Evolutionary conservation across 129 eudicot species (phyloP).

Genomic region (Artemisia argyi): DNA sequence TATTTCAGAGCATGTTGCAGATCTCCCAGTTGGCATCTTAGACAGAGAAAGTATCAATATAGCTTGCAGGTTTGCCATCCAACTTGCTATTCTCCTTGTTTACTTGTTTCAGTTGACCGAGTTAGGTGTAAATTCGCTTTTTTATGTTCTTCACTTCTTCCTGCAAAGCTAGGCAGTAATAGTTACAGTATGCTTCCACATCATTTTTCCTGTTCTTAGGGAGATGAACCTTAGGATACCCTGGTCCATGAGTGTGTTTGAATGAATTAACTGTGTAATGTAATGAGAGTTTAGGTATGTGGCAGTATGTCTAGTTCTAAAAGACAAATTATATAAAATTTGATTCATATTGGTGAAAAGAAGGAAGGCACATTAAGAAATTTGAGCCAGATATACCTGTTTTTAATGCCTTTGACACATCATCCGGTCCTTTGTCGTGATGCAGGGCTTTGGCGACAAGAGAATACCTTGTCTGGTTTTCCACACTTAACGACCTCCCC

Average conservation of each 20-base stretch:
- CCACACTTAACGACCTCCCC: conserved; percentile 13
- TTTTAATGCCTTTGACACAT: not conserved
- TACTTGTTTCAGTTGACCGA: not conserved
- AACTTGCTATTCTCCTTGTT: conserved; percentile 6
- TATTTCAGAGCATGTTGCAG: conserved; percentile 45
- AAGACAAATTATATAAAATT: not conserved
- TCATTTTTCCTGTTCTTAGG: not conserved
- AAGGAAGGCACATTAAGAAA: not conserved
- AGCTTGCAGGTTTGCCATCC: conserved; percentile 69
- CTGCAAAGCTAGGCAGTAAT: not conserved
- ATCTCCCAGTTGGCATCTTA: conserved; percentile 70
- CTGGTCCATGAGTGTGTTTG: not conserved
- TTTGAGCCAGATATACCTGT: not conserved
- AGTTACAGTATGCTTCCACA: not conserved
- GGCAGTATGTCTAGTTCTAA: not conserved
- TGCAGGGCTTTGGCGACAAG: conserved; percentile 57
- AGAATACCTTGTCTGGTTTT: conserved; percentile 39
- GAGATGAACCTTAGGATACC: not conserved
- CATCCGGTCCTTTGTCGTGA: conserved; percentile 1
- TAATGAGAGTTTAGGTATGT: not conserved
- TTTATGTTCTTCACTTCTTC: too few relatives aligned
- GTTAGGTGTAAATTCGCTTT: not conserved
- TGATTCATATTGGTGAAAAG: not conserved
- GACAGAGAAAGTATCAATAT: conserved; percentile 74
- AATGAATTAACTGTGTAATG: not conserved